Conservation (phyloP, 805 yeast genomes). For the Myxozyma udenii region DNA sequence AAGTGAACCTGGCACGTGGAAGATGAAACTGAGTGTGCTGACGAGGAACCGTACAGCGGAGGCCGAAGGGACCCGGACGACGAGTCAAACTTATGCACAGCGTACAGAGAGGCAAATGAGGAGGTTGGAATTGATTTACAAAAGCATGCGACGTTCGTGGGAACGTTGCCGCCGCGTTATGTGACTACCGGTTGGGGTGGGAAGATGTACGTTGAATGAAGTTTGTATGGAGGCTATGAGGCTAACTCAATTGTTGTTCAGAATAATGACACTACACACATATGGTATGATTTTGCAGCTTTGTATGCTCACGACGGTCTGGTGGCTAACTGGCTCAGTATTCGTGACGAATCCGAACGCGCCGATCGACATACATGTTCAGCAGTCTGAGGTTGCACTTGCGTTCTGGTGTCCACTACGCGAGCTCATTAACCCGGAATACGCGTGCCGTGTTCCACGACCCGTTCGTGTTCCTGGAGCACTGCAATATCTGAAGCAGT, state of each 20-base stretch:
- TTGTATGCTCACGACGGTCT: no score
- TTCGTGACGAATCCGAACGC: conserved; percentile 33
- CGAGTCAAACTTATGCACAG: conserved; percentile 37
- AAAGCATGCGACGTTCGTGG: conserved; percentile 34
- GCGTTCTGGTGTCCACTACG: conserved; percentile 41
- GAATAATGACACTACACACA: conserved; percentile 39
- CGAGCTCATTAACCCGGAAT: conserved; percentile 29
- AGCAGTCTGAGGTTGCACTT: conserved; percentile 40
- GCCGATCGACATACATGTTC: conserved; percentile 31
- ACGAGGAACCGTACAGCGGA: conserved; percentile 29
- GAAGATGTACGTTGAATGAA: conserved; percentile 18
- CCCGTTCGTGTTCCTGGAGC: conserved; percentile 14
- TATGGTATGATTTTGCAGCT: conserved; percentile 28
- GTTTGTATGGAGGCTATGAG: not conserved
- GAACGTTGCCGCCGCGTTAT: conserved; percentile 39
- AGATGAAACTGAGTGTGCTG: not conserved
- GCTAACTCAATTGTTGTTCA: not conserved
- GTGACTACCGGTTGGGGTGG: conserved; percentile 39
- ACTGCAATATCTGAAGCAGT: not conserved
- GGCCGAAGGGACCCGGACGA: conserved; percentile 42
- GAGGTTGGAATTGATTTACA: conserved; percentile 42
- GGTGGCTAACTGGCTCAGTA: conserved; percentile 24
- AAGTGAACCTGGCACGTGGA: not conserved
- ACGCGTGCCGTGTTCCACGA: conserved; percentile 23
- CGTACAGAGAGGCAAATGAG: conserved; percentile 41